Evolutionary conservation across 371 early-diverging fungal genomes (phyloP).

Genomic region (Mucor plumbeus): DNA sequence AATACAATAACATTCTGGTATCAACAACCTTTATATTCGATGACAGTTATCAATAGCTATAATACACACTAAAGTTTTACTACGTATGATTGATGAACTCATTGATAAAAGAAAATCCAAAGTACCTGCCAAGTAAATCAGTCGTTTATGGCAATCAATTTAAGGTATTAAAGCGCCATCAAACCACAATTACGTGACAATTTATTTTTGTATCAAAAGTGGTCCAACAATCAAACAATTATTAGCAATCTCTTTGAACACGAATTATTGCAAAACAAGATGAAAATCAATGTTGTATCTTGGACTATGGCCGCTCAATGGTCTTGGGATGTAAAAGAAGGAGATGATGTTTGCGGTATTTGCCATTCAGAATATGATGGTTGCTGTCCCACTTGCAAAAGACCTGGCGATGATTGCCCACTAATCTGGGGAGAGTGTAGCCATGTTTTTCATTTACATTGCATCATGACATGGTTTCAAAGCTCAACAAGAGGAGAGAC

Average conservation of each 20-base stretch:
- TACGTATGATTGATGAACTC: too few species aligned
- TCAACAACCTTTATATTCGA: too few species aligned
- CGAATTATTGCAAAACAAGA: slow-evolving; percentile 8
- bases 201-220: background rate
- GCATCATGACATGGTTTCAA: slow-evolving; percentile 80
- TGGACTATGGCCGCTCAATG: slow-evolving; percentile 49
- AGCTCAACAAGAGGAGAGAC: slow-evolving; percentile 68
- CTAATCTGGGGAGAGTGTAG: slow-evolving; percentile 86
- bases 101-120: too few species aligned
- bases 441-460: slow-evolving; percentile 93
- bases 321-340: slow-evolving; percentile 48
- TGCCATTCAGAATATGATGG: slow-evolving; percentile 80
- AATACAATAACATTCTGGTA: too few species aligned
- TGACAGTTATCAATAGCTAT: too few species aligned
- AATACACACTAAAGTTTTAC: too few species aligned
- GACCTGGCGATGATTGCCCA: slow-evolving; percentile 90
- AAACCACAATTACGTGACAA: too few species aligned
- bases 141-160: too few species aligned
- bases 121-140: too few species aligned
- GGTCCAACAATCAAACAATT: background rate
- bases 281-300: slow-evolving; percentile 46
- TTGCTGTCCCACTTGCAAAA: slow-evolving; percentile 82
- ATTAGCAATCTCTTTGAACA: background rate
- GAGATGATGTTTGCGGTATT: slow-evolving; percentile 84
- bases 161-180: too few species aligned